These are phyloP conservation scores for Pneumocystis canis DNA, from an alignment of 1,139 yeast genomes.

Conservation along the genomic window DNA sequence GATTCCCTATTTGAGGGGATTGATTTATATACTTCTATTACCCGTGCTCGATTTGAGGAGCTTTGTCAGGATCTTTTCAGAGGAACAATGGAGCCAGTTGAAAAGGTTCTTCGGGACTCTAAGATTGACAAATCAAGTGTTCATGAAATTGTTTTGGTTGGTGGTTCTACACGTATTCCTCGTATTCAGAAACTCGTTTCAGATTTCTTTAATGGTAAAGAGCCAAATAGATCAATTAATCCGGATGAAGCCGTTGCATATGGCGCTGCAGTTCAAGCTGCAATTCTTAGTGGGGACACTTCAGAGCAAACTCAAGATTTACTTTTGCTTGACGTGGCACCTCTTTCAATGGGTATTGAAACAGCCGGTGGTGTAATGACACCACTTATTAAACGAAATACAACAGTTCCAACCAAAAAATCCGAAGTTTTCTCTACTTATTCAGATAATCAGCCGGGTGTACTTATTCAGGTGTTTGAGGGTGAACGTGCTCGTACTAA, in stretches of 20 bases:
- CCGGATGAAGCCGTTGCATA: slow-evolving; percentile 98
- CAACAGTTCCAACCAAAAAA: slow-evolving; percentile 86
- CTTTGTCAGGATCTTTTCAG: slow-evolving; percentile 90
- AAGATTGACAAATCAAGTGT: slow-evolving; percentile 78
- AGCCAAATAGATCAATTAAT: slow-evolving; percentile 90
- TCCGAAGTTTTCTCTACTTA: slow-evolving; percentile 84
- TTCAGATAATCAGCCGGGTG: slow-evolving; percentile 90
- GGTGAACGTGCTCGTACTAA: slow-evolving; percentile 89
- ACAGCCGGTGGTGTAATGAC: slow-evolving; percentile 94
- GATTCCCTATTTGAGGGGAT: slow-evolving; percentile 94
- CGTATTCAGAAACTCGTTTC: slow-evolving; percentile 94
- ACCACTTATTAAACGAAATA: slow-evolving; percentile 80
- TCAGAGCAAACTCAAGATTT: slow-evolving; percentile 70
- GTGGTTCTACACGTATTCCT: slow-evolving; percentile 99
- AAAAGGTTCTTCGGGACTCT: slow-evolving; percentile 93
- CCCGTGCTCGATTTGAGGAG: slow-evolving; percentile 99
- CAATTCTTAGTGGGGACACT: slow-evolving; percentile 80
- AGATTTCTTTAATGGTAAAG: slow-evolving; percentile 97
- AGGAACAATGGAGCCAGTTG: slow-evolving; percentile 93
- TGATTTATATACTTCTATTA: slow-evolving; percentile 89
- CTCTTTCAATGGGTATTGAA: slow-evolving; percentile 82
- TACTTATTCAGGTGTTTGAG: slow-evolving; percentile 79
- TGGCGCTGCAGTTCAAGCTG: slow-evolving; percentile 93
- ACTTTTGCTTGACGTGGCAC: slow-evolving; percentile 75
- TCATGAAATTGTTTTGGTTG: slow-evolving; percentile 93